Percentiles rank a stretch among this genome's conserved stretches.
Evolutionary conservation across 73 alveolate species (phyloP).

Genomic region (Tetrahymena malaccensis): DNA sequence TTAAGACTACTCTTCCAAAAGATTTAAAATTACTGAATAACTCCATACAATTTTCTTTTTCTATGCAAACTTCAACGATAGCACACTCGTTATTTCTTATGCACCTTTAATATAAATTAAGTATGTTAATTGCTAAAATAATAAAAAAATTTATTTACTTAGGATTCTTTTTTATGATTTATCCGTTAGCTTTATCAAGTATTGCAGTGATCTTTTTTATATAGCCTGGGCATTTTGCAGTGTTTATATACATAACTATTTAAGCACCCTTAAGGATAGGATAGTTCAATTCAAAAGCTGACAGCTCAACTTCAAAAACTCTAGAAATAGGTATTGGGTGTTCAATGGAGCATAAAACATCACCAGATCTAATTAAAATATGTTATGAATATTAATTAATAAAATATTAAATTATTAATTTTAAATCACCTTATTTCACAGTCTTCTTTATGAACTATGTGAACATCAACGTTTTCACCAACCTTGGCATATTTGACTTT

Average conservation of each 20-base stretch:
- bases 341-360: slow-evolving; percentile 8
- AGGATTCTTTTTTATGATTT: background rate
- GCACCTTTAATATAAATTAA: background rate
- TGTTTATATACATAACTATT: slow-evolving; percentile 13
- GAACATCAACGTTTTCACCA: slow-evolving; percentile 11
- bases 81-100: slow-evolving; percentile 9
- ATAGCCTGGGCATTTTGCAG: background rate
- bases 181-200: background rate
- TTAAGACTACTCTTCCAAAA: slow-evolving; percentile 4
- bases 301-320: background rate
- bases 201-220: background rate
- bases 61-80: slow-evolving; percentile 8
- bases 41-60: slow-evolving; percentile 6
- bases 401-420: background rate
- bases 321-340: slow-evolving; percentile 15
- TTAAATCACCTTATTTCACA: background rate
- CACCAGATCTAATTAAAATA: slow-evolving; percentile 1
- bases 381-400: background rate
- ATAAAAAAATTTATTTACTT: background rate
- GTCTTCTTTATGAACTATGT: background rate
- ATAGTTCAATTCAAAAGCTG: slow-evolving; percentile 9
- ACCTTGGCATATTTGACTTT: background rate
- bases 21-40: background rate
- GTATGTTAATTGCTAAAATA: background rate
- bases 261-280: slow-evolving; percentile 21